phyloP scores from a whole-genome alignment of 2,329 filamentous ascomycete genomes.

The Kalmusia sp. region DNA sequence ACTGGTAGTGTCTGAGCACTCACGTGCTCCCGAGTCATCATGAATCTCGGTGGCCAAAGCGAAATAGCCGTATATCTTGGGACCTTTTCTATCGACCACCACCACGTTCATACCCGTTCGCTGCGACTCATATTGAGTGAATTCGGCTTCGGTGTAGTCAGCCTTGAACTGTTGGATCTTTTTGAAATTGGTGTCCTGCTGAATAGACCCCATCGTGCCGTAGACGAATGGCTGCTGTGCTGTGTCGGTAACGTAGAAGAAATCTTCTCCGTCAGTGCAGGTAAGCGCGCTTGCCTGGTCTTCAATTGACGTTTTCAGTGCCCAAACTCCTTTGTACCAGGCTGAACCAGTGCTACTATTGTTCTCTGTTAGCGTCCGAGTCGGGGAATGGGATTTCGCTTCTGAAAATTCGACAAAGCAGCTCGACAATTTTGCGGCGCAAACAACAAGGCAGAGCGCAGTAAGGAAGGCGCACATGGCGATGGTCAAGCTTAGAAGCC shows the following conservation, averaged over 20 bases:
- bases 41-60: conserved; percentile 95
- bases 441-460: neutral
- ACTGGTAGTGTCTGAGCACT: conserved; percentile 8
- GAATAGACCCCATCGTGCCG: conserved; percentile 38
- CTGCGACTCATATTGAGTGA: conserved; percentile 96
- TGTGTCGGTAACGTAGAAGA: neutral
- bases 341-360: conserved; percentile 38
- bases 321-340: conserved; percentile 29
- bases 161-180: conserved; percentile 85
- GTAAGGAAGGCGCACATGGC: neutral
- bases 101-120: conserved; percentile 94
- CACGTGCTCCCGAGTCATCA: conserved; percentile 88
- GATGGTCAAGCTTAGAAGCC: neutral
- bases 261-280: neutral
- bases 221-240: conserved; percentile 13
- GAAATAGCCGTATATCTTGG: conserved; percentile 96
- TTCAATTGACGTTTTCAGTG: conserved; percentile 3
- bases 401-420: conserved; percentile 1
- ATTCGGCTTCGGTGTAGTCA: conserved; percentile 85
- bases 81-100: conserved; percentile 88
- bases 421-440: neutral
- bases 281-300: neutral
- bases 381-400: neutral
- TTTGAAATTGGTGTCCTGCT: conserved; percentile 70
- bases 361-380: conserved; percentile 27